Percentiles rank a stretch among this genome's conserved stretches.
Conservation (phyloP, 768 basidiomycete species). For the Lactifluus rugatus region DNA sequence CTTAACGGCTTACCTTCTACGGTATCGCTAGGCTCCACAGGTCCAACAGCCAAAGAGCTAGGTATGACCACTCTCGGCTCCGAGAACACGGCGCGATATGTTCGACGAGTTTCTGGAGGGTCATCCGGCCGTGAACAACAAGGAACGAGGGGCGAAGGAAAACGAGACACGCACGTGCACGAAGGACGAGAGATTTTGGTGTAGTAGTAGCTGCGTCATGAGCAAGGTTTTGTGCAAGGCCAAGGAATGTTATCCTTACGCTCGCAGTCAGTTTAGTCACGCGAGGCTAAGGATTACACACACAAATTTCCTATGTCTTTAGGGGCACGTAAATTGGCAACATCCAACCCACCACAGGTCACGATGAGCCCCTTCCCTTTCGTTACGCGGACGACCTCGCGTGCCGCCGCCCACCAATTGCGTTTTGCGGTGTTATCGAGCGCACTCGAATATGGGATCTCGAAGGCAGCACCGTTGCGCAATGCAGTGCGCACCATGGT, state of each 20-base stretch:
- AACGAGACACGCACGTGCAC: slow-evolving; percentile 51
- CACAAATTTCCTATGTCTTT: slow-evolving; percentile 71
- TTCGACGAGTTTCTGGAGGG: slow-evolving; percentile 62
- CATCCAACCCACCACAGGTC: slow-evolving; percentile 53
- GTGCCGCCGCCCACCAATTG: slow-evolving; percentile 77
- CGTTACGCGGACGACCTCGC: slow-evolving; percentile 70
- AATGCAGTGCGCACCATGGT: slow-evolving; percentile 73
- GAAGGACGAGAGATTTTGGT: slow-evolving; percentile 57
- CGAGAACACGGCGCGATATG: slow-evolving; percentile 70
- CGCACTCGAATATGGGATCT: slow-evolving; percentile 69
- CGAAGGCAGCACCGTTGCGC: slow-evolving; percentile 76
- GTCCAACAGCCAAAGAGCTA: background rate
- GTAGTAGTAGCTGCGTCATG: slow-evolving; percentile 50
- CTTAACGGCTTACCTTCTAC: background rate
- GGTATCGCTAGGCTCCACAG: background rate
- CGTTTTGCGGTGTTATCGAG: slow-evolving; percentile 52
- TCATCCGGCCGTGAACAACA: background rate
- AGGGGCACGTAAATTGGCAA: slow-evolving; percentile 59
- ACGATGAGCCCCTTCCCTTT: slow-evolving; percentile 71
- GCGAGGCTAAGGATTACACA: background rate
- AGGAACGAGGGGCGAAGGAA: background rate
- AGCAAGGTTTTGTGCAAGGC: slow-evolving; percentile 57
- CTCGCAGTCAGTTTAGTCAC: background rate
- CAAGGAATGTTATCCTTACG: slow-evolving; percentile 54
- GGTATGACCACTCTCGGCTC: slow-evolving; percentile 62